Percentiles rank a stretch among this genome's conserved stretches.
Conservation (phyloP, 345 rosid genomes). For the Conringia planisiliqua region DNA sequence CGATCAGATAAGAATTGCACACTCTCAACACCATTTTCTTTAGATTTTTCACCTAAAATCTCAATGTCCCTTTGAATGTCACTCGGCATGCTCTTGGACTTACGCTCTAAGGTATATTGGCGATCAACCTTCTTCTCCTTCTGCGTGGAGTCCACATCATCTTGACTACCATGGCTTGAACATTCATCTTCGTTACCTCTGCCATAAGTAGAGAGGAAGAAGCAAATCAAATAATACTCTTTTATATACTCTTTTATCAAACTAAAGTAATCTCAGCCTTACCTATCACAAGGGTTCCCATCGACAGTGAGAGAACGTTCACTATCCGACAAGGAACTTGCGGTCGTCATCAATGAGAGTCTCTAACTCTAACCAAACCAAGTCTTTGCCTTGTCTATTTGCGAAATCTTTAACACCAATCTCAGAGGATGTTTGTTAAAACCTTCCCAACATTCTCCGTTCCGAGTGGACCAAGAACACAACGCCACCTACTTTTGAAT, state of each 20-base stretch:
- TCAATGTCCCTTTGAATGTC: constrained; percentile 43
- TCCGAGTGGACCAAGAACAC: constrained; percentile 8
- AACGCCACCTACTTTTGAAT: constrained; percentile 26
- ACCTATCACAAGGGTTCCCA: constrained; percentile 52
- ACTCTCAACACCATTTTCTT: constrained; percentile 26
- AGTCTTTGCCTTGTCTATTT: constrained; percentile 39
- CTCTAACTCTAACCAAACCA: constrained; percentile 11
- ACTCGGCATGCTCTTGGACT: constrained; percentile 33
- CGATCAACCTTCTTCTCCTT: constrained; percentile 33
- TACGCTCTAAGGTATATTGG: constrained; percentile 30
- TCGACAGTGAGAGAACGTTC: constrained; percentile 72
- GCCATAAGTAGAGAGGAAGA: neutral
- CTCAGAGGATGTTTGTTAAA: constrained; percentile 30
- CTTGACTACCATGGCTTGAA: constrained; percentile 36
- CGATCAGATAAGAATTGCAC: constrained; percentile 27
- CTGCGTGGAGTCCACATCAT: constrained; percentile 28
- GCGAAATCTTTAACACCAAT: constrained; percentile 43
- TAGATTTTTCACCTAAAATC: constrained; percentile 37
- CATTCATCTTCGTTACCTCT: constrained; percentile 61
- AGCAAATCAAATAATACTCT: no score
- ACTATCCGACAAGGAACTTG: constrained; percentile 54
- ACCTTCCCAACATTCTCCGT: constrained; percentile 32
- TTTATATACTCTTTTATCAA: no score
- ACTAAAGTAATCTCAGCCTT: constrained; percentile 12
- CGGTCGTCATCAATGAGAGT: constrained; percentile 53